phyloP scores from a whole-genome alignment of 768 basidiomycete genomes.

The Russula emetica region DNA sequence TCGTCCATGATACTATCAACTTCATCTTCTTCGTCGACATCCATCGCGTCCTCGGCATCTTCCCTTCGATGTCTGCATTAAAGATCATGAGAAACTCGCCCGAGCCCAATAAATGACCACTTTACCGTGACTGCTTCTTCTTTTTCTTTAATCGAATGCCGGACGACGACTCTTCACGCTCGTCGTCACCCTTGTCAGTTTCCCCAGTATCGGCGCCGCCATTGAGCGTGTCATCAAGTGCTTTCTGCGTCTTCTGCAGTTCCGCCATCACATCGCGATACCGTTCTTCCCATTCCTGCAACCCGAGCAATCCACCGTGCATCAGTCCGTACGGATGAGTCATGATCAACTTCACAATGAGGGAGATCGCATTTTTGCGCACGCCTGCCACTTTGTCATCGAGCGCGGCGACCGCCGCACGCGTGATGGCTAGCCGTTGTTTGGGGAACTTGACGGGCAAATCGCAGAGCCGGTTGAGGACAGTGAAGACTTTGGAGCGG shows the following conservation, averaged over 20 bases:
- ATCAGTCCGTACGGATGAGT: slow-evolving; percentile 88
- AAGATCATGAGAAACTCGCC: not conserved
- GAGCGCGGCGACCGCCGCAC: slow-evolving; percentile 71
- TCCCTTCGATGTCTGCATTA: not conserved
- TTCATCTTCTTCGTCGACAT: slow-evolving; percentile 48
- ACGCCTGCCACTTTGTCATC: slow-evolving; percentile 89
- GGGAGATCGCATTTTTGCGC: slow-evolving; percentile 74
- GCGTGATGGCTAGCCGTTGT: slow-evolving; percentile 71
- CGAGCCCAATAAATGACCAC: slow-evolving; percentile 20
- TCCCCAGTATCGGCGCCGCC: slow-evolving; percentile 33
- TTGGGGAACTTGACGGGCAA: slow-evolving; percentile 79
- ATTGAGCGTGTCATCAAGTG: slow-evolving; percentile 58
- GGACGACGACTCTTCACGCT: slow-evolving; percentile 28
- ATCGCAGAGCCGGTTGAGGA: slow-evolving; percentile 72
- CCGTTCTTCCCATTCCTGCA: slow-evolving; percentile 67
- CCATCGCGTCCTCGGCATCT: slow-evolving; percentile 48
- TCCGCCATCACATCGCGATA: slow-evolving; percentile 61
- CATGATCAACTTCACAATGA: slow-evolving; percentile 67
- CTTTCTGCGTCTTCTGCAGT: slow-evolving; percentile 64
- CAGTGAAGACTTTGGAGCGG: slow-evolving; percentile 78
- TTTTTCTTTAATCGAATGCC: slow-evolving; percentile 31
- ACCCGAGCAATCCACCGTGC: slow-evolving; percentile 76
- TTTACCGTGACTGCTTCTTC: slow-evolving; percentile 32
- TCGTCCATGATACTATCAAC: slow-evolving; percentile 37
- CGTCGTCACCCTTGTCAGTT: slow-evolving; percentile 32